A percentile compares a stretch with the other conserved stretches of the same genome.
phyloP scores from a whole-genome alignment of 306 rosid genomes.

The Sechiopsis laciniata region DNA sequence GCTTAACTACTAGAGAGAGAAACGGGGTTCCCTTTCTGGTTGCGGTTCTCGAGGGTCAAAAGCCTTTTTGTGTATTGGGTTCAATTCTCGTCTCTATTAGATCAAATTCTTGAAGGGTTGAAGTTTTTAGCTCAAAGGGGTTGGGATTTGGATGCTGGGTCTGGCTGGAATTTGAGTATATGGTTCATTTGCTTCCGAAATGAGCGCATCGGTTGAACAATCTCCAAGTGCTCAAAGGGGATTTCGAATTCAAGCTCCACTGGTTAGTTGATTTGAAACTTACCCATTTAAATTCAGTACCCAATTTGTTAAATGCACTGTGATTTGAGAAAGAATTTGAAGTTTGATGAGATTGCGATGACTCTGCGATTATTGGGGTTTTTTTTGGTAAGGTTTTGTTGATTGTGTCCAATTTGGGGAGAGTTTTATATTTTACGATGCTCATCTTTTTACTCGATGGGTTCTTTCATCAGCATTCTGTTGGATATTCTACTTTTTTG shows the following conservation, averaged over 20 bases:
- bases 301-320: too few species aligned
- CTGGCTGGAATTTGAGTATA: slow-evolving; percentile 23
- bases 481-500: slow-evolving; percentile 4
- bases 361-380: slow-evolving; percentile 10
- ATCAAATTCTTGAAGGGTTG: slow-evolving; percentile 5
- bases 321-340: background rate
- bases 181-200: slow-evolving; percentile 41
- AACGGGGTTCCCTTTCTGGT: slow-evolving; percentile 19
- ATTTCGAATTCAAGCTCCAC: slow-evolving; percentile 82
- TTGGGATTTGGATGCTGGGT: slow-evolving; percentile 31
- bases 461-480: slow-evolving; percentile 9
- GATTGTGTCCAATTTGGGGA: background rate
- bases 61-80: background rate
- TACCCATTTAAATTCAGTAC: too few species aligned
- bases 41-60: slow-evolving; percentile 15
- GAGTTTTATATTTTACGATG: background rate
- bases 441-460: slow-evolving; percentile 3
- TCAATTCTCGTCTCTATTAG: too few species aligned
- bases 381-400: background rate
- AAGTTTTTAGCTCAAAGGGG: slow-evolving; percentile 24
- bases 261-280: slow-evolving; percentile 46
- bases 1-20: background rate
- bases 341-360: background rate
- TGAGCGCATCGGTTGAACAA: slow-evolving; percentile 57
- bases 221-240: slow-evolving; percentile 70